These are phyloP conservation scores for Bassia scoparia DNA, from an alignment of 148 eudicot genomes.

Conservation along the genomic window DNA sequence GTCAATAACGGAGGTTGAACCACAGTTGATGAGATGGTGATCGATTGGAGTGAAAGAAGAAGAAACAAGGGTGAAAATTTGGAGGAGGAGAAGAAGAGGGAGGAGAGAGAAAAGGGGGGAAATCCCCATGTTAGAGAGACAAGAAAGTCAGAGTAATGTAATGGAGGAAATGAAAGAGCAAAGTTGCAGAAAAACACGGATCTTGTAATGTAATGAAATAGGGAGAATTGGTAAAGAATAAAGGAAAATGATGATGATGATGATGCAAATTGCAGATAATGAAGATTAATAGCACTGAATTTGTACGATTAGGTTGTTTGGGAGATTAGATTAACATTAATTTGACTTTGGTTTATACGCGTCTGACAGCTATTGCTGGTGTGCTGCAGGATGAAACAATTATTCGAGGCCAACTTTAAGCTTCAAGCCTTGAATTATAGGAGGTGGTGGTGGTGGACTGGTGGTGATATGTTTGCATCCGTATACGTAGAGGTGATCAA, in stretches of 20 bases:
- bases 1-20: conserved; percentile 43
- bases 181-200: conserved; percentile 15
- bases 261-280: no score
- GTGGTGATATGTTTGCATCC: no score
- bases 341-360: conserved; percentile 8
- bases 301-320: no score
- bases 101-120: conserved; percentile 31
- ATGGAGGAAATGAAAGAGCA: not conserved
- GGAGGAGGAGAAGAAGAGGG: conserved; percentile 7
- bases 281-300: no score
- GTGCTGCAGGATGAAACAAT: no score
- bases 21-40: conserved; percentile 67
- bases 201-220: no score
- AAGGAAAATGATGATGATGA: no score
- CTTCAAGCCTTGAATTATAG: no score
- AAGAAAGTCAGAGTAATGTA: not conserved
- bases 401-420: no score
- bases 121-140: conserved; percentile 16
- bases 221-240: no score
- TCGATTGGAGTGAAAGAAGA: conserved; percentile 57
- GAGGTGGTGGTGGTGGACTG: no score
- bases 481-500: no score
- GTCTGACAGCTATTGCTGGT: conserved; percentile 8
- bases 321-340: not conserved
- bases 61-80: conserved; percentile 16